These are phyloP conservation scores for Ganoderma lucidum DNA, from an alignment of 1,284 basidiomycete genomes.

Conservation along the genomic window DNA sequence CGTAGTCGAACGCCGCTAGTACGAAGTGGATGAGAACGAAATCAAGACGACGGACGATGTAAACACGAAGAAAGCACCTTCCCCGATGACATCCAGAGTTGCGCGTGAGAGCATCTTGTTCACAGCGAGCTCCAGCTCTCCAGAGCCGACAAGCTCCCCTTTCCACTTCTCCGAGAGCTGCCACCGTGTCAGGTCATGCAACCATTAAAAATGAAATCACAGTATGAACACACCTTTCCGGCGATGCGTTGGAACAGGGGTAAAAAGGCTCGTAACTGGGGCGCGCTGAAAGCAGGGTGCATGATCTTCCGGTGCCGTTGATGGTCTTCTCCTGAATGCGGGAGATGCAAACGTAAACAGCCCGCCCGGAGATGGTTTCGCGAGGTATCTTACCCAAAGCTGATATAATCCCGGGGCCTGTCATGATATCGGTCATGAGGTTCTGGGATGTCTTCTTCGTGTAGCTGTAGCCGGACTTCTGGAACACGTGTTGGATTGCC, in stretches of 20 bases:
- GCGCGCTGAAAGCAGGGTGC: constrained; percentile 39
- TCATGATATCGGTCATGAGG: constrained; percentile 21
- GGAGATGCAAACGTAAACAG: neutral
- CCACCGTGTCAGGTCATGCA: no score
- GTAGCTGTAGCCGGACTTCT: constrained; percentile 39
- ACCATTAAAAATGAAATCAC: neutral
- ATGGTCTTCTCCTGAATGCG: constrained; percentile 32
- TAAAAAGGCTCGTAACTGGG: constrained; percentile 35
- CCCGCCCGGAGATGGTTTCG: neutral
- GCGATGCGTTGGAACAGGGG: constrained; percentile 34
- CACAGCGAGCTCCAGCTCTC: constrained; percentile 17
- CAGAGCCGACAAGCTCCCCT: constrained; percentile 16
- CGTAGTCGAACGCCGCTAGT: constrained; percentile 42
- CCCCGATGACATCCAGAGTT: constrained; percentile 43
- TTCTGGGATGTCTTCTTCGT: constrained; percentile 31
- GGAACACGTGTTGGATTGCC: constrained; percentile 40
- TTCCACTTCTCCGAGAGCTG: constrained; percentile 35
- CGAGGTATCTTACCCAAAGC: constrained; percentile 24
- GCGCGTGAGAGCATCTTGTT: constrained; percentile 39
- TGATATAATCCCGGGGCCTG: constrained; percentile 32
- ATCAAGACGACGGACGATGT: neutral
- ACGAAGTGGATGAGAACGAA: neutral
- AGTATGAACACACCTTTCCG: constrained; percentile 24
- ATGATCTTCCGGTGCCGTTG: constrained; percentile 42
- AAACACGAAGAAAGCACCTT: constrained; percentile 29